Conservation (phyloP, 108 stramenopile species). For the Stephanodiscus minutulus region DNA sequence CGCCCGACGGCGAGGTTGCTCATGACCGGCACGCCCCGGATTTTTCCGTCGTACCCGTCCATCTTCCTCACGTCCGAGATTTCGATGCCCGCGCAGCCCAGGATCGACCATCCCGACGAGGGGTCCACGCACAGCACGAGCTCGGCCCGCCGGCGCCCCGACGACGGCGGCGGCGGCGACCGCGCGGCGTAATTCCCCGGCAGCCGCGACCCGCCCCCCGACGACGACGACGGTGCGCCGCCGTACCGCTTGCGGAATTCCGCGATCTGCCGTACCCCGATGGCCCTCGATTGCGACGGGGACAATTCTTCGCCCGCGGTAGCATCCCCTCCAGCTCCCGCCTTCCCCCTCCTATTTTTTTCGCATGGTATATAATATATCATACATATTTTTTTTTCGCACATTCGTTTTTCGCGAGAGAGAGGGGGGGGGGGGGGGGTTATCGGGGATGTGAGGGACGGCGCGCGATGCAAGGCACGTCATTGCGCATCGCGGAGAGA, state of each 20-base stretch:
- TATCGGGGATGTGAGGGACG: too few species aligned
- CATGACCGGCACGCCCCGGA: constrained; percentile 64
- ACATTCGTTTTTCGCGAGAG: too few species aligned
- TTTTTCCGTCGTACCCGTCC: constrained; percentile 32
- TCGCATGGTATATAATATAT: not conserved
- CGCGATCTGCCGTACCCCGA: constrained; percentile 59
- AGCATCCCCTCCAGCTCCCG: constrained; percentile 61
- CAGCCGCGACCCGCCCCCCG: not conserved
- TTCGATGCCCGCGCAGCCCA: constrained; percentile 54
- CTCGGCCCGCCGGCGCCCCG: constrained; percentile 14
- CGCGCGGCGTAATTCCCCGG: constrained; percentile 51
- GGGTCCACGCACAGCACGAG: constrained; percentile 32
- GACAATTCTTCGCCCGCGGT: too few species aligned
- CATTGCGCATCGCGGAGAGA: not conserved
- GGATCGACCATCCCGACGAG: too few species aligned
- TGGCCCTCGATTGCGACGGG: constrained; percentile 42
- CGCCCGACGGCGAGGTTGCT: constrained; percentile 73
- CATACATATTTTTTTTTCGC: not conserved
- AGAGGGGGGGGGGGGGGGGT: not conserved
- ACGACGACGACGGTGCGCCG: not conserved
- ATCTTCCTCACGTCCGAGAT: constrained; percentile 38
- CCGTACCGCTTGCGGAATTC: constrained; percentile 82
- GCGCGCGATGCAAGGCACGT: not conserved
- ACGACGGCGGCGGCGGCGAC: constrained; percentile 19
- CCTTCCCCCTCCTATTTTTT: constrained; percentile 53